A percentile compares a stretch with the other conserved stretches of the same genome.
Evolutionary conservation across 768 basidiomycete species (phyloP).

Genomic region (Asterophora lycoperdoides): DNA sequence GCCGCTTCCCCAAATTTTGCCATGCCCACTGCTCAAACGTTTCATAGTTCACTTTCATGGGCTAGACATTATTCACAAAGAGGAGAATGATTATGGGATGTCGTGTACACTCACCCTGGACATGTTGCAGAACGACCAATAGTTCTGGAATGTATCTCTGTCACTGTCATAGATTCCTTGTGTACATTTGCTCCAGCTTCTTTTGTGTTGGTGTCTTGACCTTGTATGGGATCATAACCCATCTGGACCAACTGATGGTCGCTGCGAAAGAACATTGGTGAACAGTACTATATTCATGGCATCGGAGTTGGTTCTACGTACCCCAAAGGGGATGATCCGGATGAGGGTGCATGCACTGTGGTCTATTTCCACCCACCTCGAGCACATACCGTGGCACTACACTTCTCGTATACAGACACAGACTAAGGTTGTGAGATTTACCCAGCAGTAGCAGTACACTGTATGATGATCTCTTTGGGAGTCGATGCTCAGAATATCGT

Average conservation of each 20-base stretch:
- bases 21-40: slow-evolving; percentile 58
- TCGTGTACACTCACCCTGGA: slow-evolving; percentile 67
- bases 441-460: too few relatives aligned
- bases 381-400: too few relatives aligned
- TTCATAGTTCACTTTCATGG: slow-evolving; percentile 50
- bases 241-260: slow-evolving; percentile 74
- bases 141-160: slow-evolving; percentile 46
- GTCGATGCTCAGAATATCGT: too few relatives aligned
- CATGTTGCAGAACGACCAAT: slow-evolving; percentile 73
- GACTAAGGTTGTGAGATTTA: too few relatives aligned
- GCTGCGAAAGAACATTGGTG: slow-evolving; percentile 83
- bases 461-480: too few relatives aligned
- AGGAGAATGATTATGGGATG: slow-evolving; percentile 73
- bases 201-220: slow-evolving; percentile 75
- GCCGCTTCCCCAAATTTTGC: slow-evolving; percentile 83
- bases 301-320: slow-evolving; percentile 31
- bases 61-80: slow-evolving; percentile 63
- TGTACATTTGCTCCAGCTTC: slow-evolving; percentile 36
- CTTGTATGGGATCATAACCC: slow-evolving; percentile 61
- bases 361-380: too few relatives aligned
- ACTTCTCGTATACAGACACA: too few relatives aligned
- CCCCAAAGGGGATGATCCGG: slow-evolving; percentile 3
- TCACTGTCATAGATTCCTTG: not conserved
- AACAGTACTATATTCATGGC: slow-evolving; percentile 82
- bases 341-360: not conserved